These are phyloP conservation scores for Melaleuca quinquenervia DNA, from an alignment of 345 rosid species.

Conservation along the genomic window DNA sequence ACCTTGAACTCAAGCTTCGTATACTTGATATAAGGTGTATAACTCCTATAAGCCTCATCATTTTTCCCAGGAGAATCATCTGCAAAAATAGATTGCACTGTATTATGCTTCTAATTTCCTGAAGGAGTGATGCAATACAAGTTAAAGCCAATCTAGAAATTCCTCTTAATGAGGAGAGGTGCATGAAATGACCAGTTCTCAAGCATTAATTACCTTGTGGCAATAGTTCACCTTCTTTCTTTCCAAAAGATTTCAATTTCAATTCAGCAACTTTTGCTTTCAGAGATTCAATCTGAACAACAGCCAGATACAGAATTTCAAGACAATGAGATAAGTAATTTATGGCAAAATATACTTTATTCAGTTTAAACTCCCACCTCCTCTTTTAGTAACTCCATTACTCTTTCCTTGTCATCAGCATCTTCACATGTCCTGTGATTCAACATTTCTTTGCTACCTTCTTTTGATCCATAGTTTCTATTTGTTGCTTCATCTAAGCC, in stretches of 20 bases:
- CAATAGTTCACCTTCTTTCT: slow-evolving; percentile 7
- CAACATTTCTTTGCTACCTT: slow-evolving; percentile 15
- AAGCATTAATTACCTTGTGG: neutral
- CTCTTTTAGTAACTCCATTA: slow-evolving; percentile 35
- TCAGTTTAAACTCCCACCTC: slow-evolving; percentile 37
- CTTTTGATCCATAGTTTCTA: slow-evolving; percentile 6
- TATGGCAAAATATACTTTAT: neutral
- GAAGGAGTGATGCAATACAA: neutral
- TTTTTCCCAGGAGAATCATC: slow-evolving; percentile 15
- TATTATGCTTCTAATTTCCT: slow-evolving; percentile 21
- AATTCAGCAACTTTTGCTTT: slow-evolving; percentile 61
- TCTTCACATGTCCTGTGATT: slow-evolving; percentile 11
- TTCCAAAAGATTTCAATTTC: slow-evolving; percentile 27
- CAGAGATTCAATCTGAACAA: slow-evolving; percentile 47
- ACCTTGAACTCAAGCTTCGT: slow-evolving; percentile 94
- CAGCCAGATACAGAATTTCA: neutral
- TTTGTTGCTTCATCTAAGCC: slow-evolving; percentile 16
- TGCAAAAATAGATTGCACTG: slow-evolving; percentile 10
- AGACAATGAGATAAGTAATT: neutral
- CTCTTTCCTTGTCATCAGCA: slow-evolving; percentile 18
- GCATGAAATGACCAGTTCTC: neutral
- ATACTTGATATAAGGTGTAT: slow-evolving; percentile 74
- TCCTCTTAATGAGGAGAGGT: neutral
- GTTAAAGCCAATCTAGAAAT: neutral
- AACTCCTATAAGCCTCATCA: slow-evolving; percentile 32